Base-by-base conservation (phyloP, 306 rosid species). In the Quillaja saponaria region DNA sequence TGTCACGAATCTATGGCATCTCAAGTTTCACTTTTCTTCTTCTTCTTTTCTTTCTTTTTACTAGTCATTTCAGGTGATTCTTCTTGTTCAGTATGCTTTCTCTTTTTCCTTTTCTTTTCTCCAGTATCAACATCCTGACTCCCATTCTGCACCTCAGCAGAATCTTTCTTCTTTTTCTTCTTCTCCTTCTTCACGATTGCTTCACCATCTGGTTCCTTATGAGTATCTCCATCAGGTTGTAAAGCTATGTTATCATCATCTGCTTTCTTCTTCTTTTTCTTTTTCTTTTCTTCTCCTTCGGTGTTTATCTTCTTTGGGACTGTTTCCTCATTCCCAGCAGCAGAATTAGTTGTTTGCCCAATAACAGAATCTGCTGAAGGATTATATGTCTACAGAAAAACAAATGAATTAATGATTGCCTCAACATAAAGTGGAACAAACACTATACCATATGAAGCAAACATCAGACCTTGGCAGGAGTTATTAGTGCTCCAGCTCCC, bases 311-410 rank as follows among this genome's bases (percentile, higher is more conserved):
- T 67, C 71, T 63, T 69, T 21, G 58, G 25, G n/a, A 35, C 49
- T 39, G 34, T 41, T 76, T 73, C 84, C 59, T 77, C 82, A 25
- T 73, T 80, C 69, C 78, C 60, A 28, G 61, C 61, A 4, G 49
- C 69, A 37, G 50, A 35, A 54, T 52, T 13, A 49, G 70, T 63
- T 1, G 47, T 33, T 67, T 76, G 70, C 13, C 87, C 88, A 18
- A 89, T 76, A 55, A 82, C 51, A 0, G 91, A 80, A 77, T 92
- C 99, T 3, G 89, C 95, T 6, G 97, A 66, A 14, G 97, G 78
- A 72, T 92, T 92, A 61, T 92, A 92, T 7, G 95, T 77, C 99
- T 92, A 49, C 75, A 72, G n/a, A 17, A 34, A 63, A 69, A 80
- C 34, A 49, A 4, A 66, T 11, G 18, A 61, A 45, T 71, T 21